These are phyloP conservation scores for Blastobotrys illinoisensis DNA, from an alignment of 1,139 yeast genomes.

Conservation along the genomic window DNA sequence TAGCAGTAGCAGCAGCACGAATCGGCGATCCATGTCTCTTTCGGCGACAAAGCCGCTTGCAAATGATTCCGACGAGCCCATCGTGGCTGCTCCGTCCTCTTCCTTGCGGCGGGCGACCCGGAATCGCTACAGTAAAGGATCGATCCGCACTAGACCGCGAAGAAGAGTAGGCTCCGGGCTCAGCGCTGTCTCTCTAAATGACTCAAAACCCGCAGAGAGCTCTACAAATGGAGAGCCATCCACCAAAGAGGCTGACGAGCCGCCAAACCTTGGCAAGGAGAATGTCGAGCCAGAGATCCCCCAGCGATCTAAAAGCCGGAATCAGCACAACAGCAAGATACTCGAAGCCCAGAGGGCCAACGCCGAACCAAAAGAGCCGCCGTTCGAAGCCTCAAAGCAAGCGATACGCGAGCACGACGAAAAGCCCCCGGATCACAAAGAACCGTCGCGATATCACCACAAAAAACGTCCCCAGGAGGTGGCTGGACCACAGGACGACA, in stretches of 20 bases:
- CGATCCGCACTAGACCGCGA: background rate
- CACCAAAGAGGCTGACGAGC: background rate
- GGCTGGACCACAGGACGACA: background rate
- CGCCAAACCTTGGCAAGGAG: background rate
- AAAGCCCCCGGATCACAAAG: background rate
- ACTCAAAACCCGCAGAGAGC: background rate
- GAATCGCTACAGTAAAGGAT: slow-evolving; percentile 24
- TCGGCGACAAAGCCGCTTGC: slow-evolving; percentile 17
- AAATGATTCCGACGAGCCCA: slow-evolving; percentile 28
- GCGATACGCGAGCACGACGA: background rate
- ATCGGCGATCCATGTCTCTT: slow-evolving; percentile 9
- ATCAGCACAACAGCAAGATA: background rate
- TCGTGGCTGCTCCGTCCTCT: slow-evolving; percentile 26
- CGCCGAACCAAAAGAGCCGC: background rate
- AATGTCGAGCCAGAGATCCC: background rate
- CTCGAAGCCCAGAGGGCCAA: background rate
- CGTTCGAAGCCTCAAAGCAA: too few relatives aligned
- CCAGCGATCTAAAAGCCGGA: background rate
- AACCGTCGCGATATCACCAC: background rate
- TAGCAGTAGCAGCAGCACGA: background rate
- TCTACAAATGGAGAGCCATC: background rate
- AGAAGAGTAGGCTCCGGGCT: background rate
- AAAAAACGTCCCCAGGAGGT: background rate
- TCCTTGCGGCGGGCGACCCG: slow-evolving; percentile 28
- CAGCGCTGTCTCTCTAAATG: background rate